Base-by-base conservation (phyloP, 371 early-diverging fungal genomes). In the Mucor ambiguus region DNA sequence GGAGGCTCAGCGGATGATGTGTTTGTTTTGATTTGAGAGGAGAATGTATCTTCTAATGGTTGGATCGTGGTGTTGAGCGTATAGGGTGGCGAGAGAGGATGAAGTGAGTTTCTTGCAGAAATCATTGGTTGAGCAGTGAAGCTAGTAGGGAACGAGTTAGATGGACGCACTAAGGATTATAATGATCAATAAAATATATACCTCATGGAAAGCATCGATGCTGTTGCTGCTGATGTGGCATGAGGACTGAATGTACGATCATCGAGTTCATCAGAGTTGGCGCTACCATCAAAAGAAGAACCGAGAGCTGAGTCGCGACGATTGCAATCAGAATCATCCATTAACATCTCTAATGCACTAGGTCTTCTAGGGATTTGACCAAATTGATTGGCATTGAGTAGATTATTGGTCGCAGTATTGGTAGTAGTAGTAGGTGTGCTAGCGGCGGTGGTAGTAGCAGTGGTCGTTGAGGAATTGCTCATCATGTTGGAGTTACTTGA, bases 241-340 rank as follows among this genome's bases (percentile, higher is more conserved):
- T 38, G 61, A 28, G 68, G 63, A 33, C 66, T 59, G 8, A 68
- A 65, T 16, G 41, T 33, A 46, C 48, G 44, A 3, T 65, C 64
- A 18, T 69, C 64, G 24, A 62, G 22, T 29, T 68, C 67, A 26
- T 73, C 74, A 22, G 74, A 70, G 26, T 73, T 66, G 7, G 74
- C 60, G 11, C 67, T 70, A 7, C 67, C 70, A 61, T 67, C 70
- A 70, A 73, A 69, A 12, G 74, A 73, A 1, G 73, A 65, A 24
- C 72, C 72, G 20, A 73, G 56, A 8, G 66, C 69, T 28, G 73
- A 73, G 54, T 69, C 74, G 24, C 74, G 60, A 26, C 70, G 67
- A 38, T 66, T 28, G 14, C 66, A 62, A 33, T 69, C 61, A 18
- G 41, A 29, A 28, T 73, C 69, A 1, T 73, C 69, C 46, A 69